Evolutionary conservation across 306 rosid species (phyloP).

Genomic region (Medicago arabica): DNA sequence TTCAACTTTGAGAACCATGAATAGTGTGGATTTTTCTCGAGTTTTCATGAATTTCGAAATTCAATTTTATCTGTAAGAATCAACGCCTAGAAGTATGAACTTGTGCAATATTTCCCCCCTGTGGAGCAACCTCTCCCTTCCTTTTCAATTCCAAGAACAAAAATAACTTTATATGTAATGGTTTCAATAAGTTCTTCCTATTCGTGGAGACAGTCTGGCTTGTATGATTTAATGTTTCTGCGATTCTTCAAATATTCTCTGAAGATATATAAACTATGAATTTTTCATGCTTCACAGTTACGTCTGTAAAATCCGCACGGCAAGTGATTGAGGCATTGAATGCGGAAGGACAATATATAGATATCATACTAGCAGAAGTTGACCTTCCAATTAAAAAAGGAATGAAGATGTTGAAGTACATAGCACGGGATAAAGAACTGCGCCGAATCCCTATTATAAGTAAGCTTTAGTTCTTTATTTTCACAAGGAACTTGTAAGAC

Average conservation of each 20-base stretch:
- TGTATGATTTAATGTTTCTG: constrained; percentile 27
- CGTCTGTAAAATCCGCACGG: constrained; percentile 77
- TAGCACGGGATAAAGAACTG: constrained; percentile 75
- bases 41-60: constrained; percentile 3
- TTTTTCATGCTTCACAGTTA: constrained; percentile 61
- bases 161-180: constrained; percentile 4
- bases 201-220: constrained; percentile 14
- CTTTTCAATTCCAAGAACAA: background rate
- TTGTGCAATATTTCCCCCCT: background rate
- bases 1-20: constrained; percentile 14
- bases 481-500: constrained; percentile 20
- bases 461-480: constrained; percentile 47
- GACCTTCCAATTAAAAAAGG: constrained; percentile 93
- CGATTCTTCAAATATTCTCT: constrained; percentile 9
- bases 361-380: constrained; percentile 88
- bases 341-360: constrained; percentile 90
- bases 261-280: constrained; percentile 30
- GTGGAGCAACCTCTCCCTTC: background rate
- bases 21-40: constrained; percentile 5
- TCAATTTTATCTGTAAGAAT: background rate
- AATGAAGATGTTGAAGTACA: constrained; percentile 88
- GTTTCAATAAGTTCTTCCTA: constrained; percentile 33
- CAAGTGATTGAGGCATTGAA: constrained; percentile 96
- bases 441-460: constrained; percentile 93
- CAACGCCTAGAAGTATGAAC: background rate